These are phyloP conservation scores for Cryomyces antarcticus DNA, from an alignment of 495 filamentous ascomycete species.

Conservation along the genomic window DNA sequence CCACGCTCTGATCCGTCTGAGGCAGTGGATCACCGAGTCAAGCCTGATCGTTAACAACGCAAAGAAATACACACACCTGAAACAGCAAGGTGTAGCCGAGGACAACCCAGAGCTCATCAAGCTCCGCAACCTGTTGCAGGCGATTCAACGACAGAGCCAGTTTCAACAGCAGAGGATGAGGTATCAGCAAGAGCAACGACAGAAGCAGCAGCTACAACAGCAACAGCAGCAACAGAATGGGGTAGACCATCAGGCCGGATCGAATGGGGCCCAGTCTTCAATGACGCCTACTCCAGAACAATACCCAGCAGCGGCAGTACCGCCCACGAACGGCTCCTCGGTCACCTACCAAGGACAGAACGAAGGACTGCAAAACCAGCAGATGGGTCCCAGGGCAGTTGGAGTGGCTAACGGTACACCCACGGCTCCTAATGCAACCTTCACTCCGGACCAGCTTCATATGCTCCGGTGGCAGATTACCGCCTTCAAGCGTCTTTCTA, in stretches of 20 bases:
- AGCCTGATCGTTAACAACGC: slow-evolving; percentile 1
- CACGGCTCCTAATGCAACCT: slow-evolving; percentile 25
- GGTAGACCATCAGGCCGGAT: slow-evolving; percentile 3
- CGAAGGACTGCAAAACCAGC: slow-evolving; percentile 6
- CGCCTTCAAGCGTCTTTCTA: slow-evolving; percentile 64
- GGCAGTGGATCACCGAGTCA: too few relatives aligned
- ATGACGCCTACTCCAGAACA: not conserved
- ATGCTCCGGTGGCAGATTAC: slow-evolving; percentile 57
- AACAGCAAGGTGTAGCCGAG: slow-evolving; percentile 47
- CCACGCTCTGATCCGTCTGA: too few relatives aligned
- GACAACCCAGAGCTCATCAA: slow-evolving; percentile 68
- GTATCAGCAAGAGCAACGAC: slow-evolving; percentile 26
- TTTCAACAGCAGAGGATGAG: slow-evolving; percentile 29
- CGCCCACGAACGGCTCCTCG: not conserved
- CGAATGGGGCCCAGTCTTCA: slow-evolving; percentile 21
- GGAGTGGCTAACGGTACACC: not conserved
- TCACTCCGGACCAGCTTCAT: slow-evolving; percentile 48
- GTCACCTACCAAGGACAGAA: not conserved
- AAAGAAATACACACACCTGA: slow-evolving; percentile 69
- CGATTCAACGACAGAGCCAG: slow-evolving; percentile 41
- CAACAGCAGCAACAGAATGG: slow-evolving; percentile 21
- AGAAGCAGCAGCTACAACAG: slow-evolving; percentile 25
- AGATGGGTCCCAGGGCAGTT: slow-evolving; percentile 4
- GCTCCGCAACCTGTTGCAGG: slow-evolving; percentile 41
- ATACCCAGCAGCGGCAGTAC: not conserved